These are phyloP conservation scores for Akanthomyces uredinophilus DNA, from an alignment of 2,329 filamentous ascomycete species.

Conservation along the genomic window DNA sequence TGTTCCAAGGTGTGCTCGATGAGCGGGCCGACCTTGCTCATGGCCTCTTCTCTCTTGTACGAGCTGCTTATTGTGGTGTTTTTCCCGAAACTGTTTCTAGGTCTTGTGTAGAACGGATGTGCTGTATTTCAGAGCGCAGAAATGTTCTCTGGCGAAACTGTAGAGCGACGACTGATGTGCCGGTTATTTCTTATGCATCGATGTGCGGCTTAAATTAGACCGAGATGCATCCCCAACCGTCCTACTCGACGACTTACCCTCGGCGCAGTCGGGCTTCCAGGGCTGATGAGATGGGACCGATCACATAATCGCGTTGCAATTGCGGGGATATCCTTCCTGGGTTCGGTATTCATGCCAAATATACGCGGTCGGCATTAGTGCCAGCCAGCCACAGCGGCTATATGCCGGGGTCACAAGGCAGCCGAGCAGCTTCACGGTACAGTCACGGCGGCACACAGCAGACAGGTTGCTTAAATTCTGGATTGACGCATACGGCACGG, in stretches of 20 bases:
- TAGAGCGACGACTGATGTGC: no score
- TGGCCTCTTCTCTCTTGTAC: not conserved
- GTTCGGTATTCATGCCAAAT: not conserved
- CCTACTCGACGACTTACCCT: not conserved
- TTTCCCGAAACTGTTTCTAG: not conserved
- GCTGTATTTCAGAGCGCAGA: no score
- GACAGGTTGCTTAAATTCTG: constrained; percentile 2
- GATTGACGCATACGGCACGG: constrained; percentile 8
- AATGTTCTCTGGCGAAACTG: not conserved
- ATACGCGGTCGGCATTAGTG: not conserved
- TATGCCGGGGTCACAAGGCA: not conserved
- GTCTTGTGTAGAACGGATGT: no score
- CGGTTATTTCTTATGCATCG: no score
- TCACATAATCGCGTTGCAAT: not conserved
- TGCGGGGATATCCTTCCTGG: not conserved
- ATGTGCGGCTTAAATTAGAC: not conserved
- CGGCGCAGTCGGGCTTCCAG: not conserved
- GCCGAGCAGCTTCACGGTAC: not conserved
- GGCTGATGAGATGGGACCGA: not conserved
- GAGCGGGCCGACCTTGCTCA: constrained; percentile 7
- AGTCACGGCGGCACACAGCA: not conserved
- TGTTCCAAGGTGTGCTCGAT: constrained; percentile 21
- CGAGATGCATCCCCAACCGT: not conserved
- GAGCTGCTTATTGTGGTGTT: not conserved
- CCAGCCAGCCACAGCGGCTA: not conserved